Conservation (phyloP, 306 rosid species). For the Quercus agrifolia region DNA sequence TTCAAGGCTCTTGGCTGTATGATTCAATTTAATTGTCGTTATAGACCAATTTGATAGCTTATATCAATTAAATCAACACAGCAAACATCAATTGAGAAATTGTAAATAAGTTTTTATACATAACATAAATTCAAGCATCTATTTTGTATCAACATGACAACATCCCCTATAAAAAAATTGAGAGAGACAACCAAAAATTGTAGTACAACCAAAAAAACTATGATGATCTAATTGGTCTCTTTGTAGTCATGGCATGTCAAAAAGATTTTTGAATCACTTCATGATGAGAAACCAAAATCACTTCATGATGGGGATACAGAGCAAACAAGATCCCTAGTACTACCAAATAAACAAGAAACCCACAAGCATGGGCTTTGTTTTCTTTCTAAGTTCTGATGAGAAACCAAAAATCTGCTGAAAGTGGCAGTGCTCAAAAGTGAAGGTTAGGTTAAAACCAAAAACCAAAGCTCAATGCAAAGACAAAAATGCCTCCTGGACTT, state of each 20-base stretch:
- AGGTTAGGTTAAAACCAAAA: not conserved
- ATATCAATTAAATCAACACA: too few relatives aligned
- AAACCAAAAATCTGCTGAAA: not conserved
- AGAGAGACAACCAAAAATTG: too few relatives aligned
- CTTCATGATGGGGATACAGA: not conserved
- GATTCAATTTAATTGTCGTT: too few relatives aligned
- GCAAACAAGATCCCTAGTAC: not conserved
- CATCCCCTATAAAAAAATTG: too few relatives aligned
- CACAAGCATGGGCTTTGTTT: not conserved
- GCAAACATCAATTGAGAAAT: too few relatives aligned
- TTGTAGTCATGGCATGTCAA: not conserved
- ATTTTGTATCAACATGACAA: too few relatives aligned
- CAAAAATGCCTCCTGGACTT: not conserved
- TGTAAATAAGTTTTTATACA: too few relatives aligned
- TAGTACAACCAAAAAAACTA: too few relatives aligned
- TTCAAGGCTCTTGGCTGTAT: fast-evolving
- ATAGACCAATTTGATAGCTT: too few relatives aligned
- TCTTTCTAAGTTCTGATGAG: not conserved
- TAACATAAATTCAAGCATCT: not conserved
- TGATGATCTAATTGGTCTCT: not conserved
- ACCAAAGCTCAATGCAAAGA: not conserved
- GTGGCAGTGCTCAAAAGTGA: not conserved
- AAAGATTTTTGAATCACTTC: not conserved
- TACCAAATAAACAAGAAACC: not conserved
- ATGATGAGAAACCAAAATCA: not conserved